phyloP scores from a whole-genome alignment of 2,329 filamentous ascomycete genomes.

The Paecilomyces sp. region DNA sequence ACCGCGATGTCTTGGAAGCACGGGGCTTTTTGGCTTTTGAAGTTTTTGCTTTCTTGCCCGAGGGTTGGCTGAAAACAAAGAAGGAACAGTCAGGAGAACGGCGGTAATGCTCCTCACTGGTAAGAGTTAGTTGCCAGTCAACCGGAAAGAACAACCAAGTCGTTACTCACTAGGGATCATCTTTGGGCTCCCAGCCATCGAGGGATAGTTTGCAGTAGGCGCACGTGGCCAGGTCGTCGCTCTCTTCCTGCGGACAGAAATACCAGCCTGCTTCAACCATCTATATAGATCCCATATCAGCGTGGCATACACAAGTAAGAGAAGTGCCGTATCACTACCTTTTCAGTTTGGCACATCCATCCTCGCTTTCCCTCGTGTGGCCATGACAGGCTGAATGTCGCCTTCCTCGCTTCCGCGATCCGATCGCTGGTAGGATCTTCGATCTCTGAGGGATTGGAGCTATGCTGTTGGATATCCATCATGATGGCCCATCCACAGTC shows the following conservation, averaged over 20 bases:
- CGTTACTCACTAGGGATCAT: conserved; percentile 69
- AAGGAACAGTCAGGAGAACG: conserved; percentile 76
- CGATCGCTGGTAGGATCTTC: conserved; percentile 66
- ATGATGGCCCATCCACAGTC: conserved; percentile 82
- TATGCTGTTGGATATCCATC: conserved; percentile 49
- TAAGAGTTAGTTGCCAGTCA: conserved; percentile 7
- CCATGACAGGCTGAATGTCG: conserved; percentile 81
- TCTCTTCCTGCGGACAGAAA: conserved; percentile 76
- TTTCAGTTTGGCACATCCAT: conserved; percentile 83
- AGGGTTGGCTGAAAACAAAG: conserved; percentile 57
- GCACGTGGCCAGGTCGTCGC: conserved; percentile 84
- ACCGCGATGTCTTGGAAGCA: conserved; percentile 63
- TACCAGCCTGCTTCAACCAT: conserved; percentile 91
- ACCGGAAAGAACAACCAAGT: conserved; percentile 13
- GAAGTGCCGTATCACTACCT: conserved; percentile 49
- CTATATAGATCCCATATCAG: conserved; percentile 33
- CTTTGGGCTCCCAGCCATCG: conserved; percentile 89
- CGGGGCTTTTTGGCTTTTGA: conserved; percentile 47
- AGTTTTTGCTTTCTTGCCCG: conserved; percentile 52
- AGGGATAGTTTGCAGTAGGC: conserved; percentile 83
- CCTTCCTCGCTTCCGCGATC: conserved; percentile 69
- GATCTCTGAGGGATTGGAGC: conserved; percentile 41
- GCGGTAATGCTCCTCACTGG: conserved; percentile 75
- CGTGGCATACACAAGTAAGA: background rate
- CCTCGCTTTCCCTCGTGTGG: conserved; percentile 81